Percentiles rank a stretch among this genome's conserved stretches.
Conservation (phyloP, 768 basidiomycete species). For the Hebeloma cylindrosporum region DNA sequence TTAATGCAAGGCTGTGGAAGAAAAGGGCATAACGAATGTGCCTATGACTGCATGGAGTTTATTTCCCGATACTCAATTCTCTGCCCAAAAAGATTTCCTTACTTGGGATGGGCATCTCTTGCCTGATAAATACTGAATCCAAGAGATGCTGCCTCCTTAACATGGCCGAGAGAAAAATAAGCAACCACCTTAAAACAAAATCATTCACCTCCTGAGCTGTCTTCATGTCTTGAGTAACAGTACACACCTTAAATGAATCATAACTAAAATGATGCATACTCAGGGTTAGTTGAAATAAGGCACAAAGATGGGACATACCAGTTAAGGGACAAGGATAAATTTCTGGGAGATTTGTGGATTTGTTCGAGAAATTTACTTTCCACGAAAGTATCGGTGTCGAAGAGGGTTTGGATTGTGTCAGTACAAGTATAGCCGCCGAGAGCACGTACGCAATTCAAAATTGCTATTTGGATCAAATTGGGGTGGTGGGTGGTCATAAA, state of each 20-base stretch:
- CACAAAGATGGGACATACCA: slow-evolving; percentile 42
- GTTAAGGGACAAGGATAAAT: slow-evolving; percentile 52
- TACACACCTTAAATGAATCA: slow-evolving; percentile 60
- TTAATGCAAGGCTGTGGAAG: slow-evolving; percentile 69
- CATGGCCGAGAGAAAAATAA: slow-evolving; percentile 60
- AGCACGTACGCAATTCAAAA: slow-evolving; percentile 65
- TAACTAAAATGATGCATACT: slow-evolving; percentile 41
- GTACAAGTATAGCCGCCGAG: slow-evolving; percentile 60
- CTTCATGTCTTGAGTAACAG: too few species aligned
- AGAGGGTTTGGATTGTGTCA: slow-evolving; percentile 48
- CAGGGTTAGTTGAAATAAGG: background rate
- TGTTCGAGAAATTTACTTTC: slow-evolving; percentile 53
- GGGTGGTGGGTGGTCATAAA: too few species aligned
- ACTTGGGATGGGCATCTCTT: slow-evolving; percentile 66
- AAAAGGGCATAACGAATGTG: slow-evolving; percentile 69
- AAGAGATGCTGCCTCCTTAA: slow-evolving; percentile 56
- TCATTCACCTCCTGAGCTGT: background rate
- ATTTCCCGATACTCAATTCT: slow-evolving; percentile 1
- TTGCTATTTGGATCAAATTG: too few species aligned
- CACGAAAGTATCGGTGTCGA: slow-evolving; percentile 59
- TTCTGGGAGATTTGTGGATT: slow-evolving; percentile 45
- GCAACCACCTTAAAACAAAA: slow-evolving; percentile 49
- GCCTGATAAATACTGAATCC: slow-evolving; percentile 64
- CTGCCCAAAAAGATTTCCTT: slow-evolving; percentile 19
- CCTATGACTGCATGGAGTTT: slow-evolving; percentile 47